phyloP scores from a whole-genome alignment of 2,329 filamentous ascomycete genomes.

The Lachnellula occidentalis region DNA sequence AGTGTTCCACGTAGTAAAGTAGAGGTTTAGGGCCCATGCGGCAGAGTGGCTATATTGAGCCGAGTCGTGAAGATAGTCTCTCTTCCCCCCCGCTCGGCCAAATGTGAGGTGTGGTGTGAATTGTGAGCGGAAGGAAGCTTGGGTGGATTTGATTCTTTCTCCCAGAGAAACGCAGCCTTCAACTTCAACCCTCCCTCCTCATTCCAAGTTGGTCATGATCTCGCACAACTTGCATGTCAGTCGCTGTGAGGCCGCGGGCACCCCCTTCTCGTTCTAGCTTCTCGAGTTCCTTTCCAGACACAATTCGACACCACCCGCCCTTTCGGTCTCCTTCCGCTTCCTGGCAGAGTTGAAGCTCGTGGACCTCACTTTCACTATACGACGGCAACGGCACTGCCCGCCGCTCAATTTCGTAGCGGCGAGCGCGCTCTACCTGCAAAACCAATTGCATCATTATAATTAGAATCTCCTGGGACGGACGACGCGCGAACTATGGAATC shows the following conservation, averaged over 20 bases:
- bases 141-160: slow-evolving; percentile 6
- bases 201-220: slow-evolving; percentile 19
- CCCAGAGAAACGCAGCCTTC: neutral
- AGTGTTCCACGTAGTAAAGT: neutral
- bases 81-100: too few relatives aligned
- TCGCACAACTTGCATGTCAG: slow-evolving; percentile 8
- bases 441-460: neutral
- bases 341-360: slow-evolving; percentile 11
- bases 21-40: too few relatives aligned
- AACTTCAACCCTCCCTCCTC: neutral
- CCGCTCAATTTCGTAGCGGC: slow-evolving; percentile 15
- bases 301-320: slow-evolving; percentile 13
- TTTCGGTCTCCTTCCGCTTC: slow-evolving; percentile 1
- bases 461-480: neutral
- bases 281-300: slow-evolving; percentile 7
- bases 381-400: slow-evolving; percentile 1
- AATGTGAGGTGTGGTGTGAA: too few relatives aligned
- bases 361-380: slow-evolving; percentile 1
- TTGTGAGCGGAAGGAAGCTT: too few relatives aligned
- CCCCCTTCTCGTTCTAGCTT: slow-evolving; percentile 13
- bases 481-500: too few relatives aligned
- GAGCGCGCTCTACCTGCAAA: slow-evolving; percentile 4
- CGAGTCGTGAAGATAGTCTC: too few relatives aligned
- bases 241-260: slow-evolving; percentile 14
- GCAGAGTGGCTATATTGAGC: too few relatives aligned